Conservation (phyloP, 2,329 filamentous ascomycete genomes). For the Dothideomycetidae sp. region DNA sequence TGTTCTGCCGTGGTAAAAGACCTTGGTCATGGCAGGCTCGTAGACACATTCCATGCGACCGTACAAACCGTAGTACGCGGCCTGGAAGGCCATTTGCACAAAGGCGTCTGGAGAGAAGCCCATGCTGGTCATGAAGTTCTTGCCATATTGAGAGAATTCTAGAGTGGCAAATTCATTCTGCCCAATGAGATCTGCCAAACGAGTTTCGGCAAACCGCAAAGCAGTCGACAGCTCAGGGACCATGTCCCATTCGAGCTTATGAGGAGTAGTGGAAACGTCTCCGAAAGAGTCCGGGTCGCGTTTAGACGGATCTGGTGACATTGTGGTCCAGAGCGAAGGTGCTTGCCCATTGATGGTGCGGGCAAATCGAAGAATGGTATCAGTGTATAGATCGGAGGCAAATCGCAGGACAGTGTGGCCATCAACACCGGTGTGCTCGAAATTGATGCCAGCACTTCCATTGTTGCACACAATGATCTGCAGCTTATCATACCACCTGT, state of each 20-base stretch:
- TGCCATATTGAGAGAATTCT: constrained; percentile 79
- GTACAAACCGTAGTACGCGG: constrained; percentile 93
- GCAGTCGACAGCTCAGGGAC: constrained; percentile 79
- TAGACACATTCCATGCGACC: constrained; percentile 90
- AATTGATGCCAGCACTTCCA: constrained; percentile 95
- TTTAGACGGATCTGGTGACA: constrained; percentile 83
- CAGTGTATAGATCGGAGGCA: constrained; percentile 90
- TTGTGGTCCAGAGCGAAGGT: constrained; percentile 79
- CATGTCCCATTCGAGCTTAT: constrained; percentile 98
- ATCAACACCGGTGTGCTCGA: constrained; percentile 95
- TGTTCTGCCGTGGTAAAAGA: constrained; percentile 82
- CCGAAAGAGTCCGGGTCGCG: constrained; percentile 83
- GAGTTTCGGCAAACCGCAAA: constrained; percentile 85
- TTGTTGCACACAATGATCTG: constrained; percentile 99
- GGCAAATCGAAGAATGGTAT: constrained; percentile 91
- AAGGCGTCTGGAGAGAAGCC: constrained; percentile 95
- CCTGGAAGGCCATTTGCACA: constrained; percentile 98
- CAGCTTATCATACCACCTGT: constrained; percentile 97
- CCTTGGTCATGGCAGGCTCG: constrained; percentile 96
- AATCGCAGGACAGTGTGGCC: constrained; percentile 94
- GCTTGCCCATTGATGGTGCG: constrained; percentile 89
- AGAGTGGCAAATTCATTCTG: constrained; percentile 93
- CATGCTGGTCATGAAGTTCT: constrained; percentile 95
- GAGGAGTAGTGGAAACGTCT: constrained; percentile 82
- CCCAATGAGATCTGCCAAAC: constrained; percentile 83